Conservation (phyloP, 2,329 filamentous ascomycete genomes). For the Hymenoscyphus linearis region DNA sequence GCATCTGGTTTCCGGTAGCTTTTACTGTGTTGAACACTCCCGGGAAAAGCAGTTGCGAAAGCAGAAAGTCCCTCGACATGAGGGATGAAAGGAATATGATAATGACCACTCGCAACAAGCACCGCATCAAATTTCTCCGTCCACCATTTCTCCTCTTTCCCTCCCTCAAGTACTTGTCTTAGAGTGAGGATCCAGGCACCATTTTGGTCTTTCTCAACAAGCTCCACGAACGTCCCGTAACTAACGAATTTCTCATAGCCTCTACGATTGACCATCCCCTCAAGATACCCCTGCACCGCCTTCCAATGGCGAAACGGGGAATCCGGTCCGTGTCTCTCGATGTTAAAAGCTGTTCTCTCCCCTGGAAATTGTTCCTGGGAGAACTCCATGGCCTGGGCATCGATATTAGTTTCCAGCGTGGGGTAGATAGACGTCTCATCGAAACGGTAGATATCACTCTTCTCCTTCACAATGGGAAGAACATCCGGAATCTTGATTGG, state of each 20-base stretch:
- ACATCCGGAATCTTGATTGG: constrained; percentile 41
- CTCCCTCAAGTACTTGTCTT: constrained; percentile 36
- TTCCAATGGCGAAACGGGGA: constrained; percentile 59
- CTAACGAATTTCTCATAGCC: constrained; percentile 48
- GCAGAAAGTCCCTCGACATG: constrained; percentile 50
- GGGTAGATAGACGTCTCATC: constrained; percentile 56
- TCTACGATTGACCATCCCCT: constrained; percentile 44
- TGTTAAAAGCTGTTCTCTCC: constrained; percentile 35
- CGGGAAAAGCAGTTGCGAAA: constrained; percentile 46
- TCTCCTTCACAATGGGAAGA: constrained; percentile 43
- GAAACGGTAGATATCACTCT: constrained; percentile 42
- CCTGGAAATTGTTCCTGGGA: constrained; percentile 49
- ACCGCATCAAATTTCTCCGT: constrained; percentile 59
- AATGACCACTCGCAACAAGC: constrained; percentile 63
- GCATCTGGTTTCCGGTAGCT: constrained; percentile 59
- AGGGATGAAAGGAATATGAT: constrained; percentile 59
- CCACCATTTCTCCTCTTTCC: constrained; percentile 53
- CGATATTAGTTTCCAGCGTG: constrained; percentile 61
- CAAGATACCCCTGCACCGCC: constrained; percentile 50
- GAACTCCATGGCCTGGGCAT: constrained; percentile 54
- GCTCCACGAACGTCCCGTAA: constrained; percentile 58
- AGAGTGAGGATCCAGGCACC: constrained; percentile 47
- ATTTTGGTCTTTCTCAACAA: constrained; percentile 42
- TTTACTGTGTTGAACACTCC: constrained; percentile 62
- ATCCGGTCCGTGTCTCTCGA: constrained; percentile 46